Percentiles rank a stretch among this genome's conserved stretches.
Conservation (phyloP, 2,329 filamentous ascomycete genomes). For the Aspergillus felis region DNA sequence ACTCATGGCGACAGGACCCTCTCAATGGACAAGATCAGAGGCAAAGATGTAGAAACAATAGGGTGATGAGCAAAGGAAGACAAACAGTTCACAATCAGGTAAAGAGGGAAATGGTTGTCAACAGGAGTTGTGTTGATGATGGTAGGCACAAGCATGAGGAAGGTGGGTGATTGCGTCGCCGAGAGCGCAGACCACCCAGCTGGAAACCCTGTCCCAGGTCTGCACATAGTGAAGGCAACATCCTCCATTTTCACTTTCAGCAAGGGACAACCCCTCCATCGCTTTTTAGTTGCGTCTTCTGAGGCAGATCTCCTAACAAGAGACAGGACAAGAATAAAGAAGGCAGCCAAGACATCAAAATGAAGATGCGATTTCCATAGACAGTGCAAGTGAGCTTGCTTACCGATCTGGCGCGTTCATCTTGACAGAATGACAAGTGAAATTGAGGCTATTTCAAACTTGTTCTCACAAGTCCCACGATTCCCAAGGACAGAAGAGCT, state of each 20-base stretch:
- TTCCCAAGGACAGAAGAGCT: not conserved
- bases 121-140: not conserved
- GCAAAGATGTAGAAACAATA: not conserved
- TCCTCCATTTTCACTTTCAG: not conserved
- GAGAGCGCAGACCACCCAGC: not conserved
- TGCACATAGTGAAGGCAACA: not conserved
- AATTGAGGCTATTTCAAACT: not conserved
- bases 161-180: not conserved
- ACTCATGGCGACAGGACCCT: constrained; percentile 3
- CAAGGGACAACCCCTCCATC: not conserved
- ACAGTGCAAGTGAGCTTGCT: not conserved
- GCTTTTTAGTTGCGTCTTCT: not conserved
- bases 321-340: not conserved
- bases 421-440: not conserved
- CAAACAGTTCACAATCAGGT: not conserved
- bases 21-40: not conserved
- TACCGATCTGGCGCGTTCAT: constrained; percentile 1
- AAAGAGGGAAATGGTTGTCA: not conserved
- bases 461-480: not conserved
- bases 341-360: not conserved
- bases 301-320: not conserved
- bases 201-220: not conserved
- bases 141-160: not conserved
- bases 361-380: not conserved
- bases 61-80: not conserved